Base-by-base conservation (phyloP, 306 rosid genomes). In the Vigna nakashimae region DNA sequence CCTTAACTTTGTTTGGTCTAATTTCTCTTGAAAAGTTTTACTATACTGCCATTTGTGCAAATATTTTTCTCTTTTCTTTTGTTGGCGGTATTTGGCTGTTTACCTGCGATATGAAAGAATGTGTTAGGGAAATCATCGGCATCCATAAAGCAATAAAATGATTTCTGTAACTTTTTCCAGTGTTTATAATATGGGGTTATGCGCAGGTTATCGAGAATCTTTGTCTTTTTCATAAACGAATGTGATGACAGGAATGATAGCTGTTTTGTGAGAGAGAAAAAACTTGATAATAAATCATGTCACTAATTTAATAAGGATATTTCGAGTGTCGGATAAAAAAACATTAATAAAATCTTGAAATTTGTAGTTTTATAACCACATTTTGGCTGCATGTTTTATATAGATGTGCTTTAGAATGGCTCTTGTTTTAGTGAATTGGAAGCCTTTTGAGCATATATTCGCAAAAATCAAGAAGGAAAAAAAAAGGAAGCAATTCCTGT, bases 1-100 rank as follows among this genome's bases (percentile, higher is more conserved):
- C 42, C 24, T 43, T 40, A 52, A 9, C 66, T 76, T 78, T 56
- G 59, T 36, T 20, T 32, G 63, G 43, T 75, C 72, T 75, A 63
- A 65, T 55, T 77, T 51, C 30, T 76, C 28, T 30, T 2, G 3
- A 59, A 16, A 62, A 74, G 11, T 28, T 46, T 46, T 45, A 46
- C 17, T 17, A 3, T 74, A 28, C 28, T 38, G 15, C 26, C 18
- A 11, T 65, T 42, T 66, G 20, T 38, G 30, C 49, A 38, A 38
- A 38, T 38, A 26, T 38, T 9, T 64, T 36, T 0, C 14, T 4
- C 9, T 16, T 16, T 50, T 50, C 28, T n/a, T 50, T n/a, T 51
- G 24, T 18, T 8, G 13, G 59, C 5, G 5, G n/a, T 42, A 14
- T 4, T 18, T 40, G 22, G 20, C 30, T 4, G 40, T 65, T 65